These are phyloP conservation scores for Pisolithus thermaeus DNA, from an alignment of 1,284 basidiomycete genomes.

Conservation along the genomic window DNA sequence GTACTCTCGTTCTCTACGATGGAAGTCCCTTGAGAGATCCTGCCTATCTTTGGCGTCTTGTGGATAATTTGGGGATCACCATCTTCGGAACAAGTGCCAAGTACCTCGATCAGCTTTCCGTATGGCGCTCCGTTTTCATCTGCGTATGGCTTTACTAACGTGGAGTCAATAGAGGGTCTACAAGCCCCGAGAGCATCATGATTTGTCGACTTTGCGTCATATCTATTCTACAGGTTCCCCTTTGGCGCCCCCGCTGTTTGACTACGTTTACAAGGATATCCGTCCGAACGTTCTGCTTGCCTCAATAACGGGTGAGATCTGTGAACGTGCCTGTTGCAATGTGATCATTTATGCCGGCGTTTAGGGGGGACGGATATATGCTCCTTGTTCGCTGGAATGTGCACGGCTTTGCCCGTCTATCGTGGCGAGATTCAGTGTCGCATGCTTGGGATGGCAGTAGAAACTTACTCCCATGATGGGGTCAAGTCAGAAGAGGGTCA, in stretches of 20 bases:
- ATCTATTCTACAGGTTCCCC: slow-evolving; percentile 86
- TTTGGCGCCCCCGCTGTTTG: slow-evolving; percentile 68
- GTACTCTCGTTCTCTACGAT: slow-evolving; percentile 77
- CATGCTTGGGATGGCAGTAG: slow-evolving; percentile 77
- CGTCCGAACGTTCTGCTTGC: slow-evolving; percentile 64
- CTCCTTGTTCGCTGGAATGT: slow-evolving; percentile 83
- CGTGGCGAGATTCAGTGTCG: slow-evolving; percentile 83
- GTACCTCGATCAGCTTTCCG: slow-evolving; percentile 74
- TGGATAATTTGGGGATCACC: slow-evolving; percentile 69
- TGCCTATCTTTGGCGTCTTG: slow-evolving; percentile 66
- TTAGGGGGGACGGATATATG: slow-evolving; percentile 82
- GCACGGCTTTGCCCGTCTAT: slow-evolving; percentile 72
- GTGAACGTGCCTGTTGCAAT: slow-evolving; percentile 4
- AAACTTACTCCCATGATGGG: slow-evolving; percentile 48
- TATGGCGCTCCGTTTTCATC: slow-evolving; percentile 30
- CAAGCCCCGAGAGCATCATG: slow-evolving; percentile 61
- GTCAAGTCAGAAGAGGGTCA: slow-evolving; percentile 40
- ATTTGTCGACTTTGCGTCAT: slow-evolving; percentile 56
- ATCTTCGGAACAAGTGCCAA: slow-evolving; percentile 84
- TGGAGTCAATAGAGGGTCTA: slow-evolving; percentile 51
- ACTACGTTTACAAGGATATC: slow-evolving; percentile 74
- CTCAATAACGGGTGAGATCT: slow-evolving; percentile 65
- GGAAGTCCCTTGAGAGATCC: slow-evolving; percentile 77
- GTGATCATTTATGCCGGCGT: neutral
- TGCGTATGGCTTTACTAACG: neutral